Evolutionary conservation across 2,329 filamentous ascomycete species (phyloP), one percentile per base, ranked within the genome.

Genomic region (Hypoxylon sp.): DNA sequence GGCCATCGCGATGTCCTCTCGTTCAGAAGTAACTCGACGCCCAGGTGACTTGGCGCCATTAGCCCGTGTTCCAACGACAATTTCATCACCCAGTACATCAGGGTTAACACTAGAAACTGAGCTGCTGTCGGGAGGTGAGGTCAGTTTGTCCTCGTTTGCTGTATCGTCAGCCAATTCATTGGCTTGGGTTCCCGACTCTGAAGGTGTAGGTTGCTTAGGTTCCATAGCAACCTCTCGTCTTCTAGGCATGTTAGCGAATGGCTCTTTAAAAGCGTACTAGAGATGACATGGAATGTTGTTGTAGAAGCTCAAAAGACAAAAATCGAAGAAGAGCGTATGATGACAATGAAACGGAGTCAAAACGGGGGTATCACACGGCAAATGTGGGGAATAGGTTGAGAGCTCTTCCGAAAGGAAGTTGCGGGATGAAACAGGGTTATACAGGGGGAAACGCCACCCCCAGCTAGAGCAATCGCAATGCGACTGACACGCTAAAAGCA

Each of bases 21-120:
- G 68, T 14, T 82, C 80, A 4, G 81, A 81, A 5, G 73, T 71
- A 24, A 73, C 73, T 22, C 71, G 79, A 35, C 73, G 70, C 5
- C 80, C 79, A 3, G 81, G 82, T 0, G 77, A 74, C 66, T 81
- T 83, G 52, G 73, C 74, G 9, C 73, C 79, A 68, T 84, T 83
- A 33, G 78, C 75, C 58, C 82, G 81, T 10, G 80, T 82, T 14
- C 82, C 82, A 5, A 87, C 85, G 6, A 88, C 80, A 52, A 87
- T 88, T 73, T 87, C 85, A 72, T 88, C 86, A 60, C 85, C 82
- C 2, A 84, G 69, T 29, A 79, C 76, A 52, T 82, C 81, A 22
- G 82, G 78, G 70, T 80, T 77, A 44, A 80, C 76, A 47, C 80
- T 81, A 6, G 82, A 81, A 10, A 83, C 75, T 5, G 78, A 79